phyloP scores from a whole-genome alignment of 2,329 filamentous ascomycete genomes.

The Zasmidium angulare region DNA sequence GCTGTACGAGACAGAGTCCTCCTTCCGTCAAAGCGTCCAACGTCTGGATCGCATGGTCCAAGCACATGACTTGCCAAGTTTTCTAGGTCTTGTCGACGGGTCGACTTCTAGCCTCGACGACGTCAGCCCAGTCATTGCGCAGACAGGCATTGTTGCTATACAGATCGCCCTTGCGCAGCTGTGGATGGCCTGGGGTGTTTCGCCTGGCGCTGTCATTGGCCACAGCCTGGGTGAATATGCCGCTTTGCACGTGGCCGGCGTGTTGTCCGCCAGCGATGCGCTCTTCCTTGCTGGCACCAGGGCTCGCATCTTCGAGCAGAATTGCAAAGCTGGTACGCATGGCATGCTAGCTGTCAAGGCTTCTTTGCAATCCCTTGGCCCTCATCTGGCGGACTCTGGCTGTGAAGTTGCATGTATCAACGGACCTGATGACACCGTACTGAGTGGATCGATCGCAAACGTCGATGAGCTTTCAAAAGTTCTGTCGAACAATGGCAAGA shows the following conservation, averaged over 20 bases:
- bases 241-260: constrained; percentile 37
- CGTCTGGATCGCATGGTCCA: constrained; percentile 32
- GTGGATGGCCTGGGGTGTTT: constrained; percentile 31
- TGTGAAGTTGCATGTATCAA: too few species aligned
- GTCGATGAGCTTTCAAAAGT: too few species aligned
- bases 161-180: constrained; percentile 42
- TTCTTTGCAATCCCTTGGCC: too few species aligned
- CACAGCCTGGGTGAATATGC: constrained; percentile 43
- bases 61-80: constrained; percentile 34
- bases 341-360: too few species aligned
- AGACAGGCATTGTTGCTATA: constrained; percentile 29
- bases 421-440: too few species aligned
- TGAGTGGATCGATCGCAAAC: too few species aligned
- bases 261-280: constrained; percentile 34
- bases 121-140: constrained; percentile 6
- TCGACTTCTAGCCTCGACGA: not conserved
- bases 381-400: too few species aligned
- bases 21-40: constrained; percentile 34
- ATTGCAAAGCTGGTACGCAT: too few species aligned
- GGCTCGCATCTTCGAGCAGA: constrained; percentile 31
- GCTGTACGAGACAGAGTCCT: constrained; percentile 30
- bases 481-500: too few species aligned
- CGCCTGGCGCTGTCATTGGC: constrained; percentile 30
- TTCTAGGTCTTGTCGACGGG: constrained; percentile 16
- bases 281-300: constrained; percentile 39